A percentile compares a stretch with the other conserved stretches of the same genome.
phyloP scores from a whole-genome alignment of 2,329 filamentous ascomycete genomes.

The Pseudogymnoascus sp. region DNA sequence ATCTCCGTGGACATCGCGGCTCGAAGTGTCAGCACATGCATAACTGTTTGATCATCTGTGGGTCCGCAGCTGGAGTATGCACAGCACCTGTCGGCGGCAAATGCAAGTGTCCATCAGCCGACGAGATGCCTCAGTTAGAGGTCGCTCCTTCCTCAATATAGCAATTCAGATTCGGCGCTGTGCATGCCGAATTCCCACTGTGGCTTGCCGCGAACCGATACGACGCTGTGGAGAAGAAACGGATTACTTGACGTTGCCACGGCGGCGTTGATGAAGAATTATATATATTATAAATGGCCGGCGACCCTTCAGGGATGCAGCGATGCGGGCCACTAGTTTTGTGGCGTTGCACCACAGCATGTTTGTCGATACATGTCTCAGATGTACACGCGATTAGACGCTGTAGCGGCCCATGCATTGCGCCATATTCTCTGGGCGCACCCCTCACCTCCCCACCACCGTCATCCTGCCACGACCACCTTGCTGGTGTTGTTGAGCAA shows the following conservation, averaged over 20 bases:
- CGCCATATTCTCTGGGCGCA: not conserved
- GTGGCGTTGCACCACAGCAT: not conserved
- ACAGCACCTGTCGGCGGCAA: not conserved
- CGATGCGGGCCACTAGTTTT: not conserved
- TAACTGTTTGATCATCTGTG: conserved; percentile 5
- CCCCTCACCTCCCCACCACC: not conserved
- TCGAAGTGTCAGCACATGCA: conserved; percentile 6
- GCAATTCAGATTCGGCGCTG: not conserved
- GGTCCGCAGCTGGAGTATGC: not conserved
- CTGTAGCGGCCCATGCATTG: conserved; percentile 2
- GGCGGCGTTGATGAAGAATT: not conserved
- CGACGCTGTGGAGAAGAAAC: not conserved
- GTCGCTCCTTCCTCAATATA: not conserved
- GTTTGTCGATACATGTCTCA: not conserved
- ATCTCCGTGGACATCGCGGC: not conserved
- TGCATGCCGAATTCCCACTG: not conserved
- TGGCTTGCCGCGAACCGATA: not conserved
- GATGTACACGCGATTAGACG: conserved; percentile 8
- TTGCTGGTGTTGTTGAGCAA: not conserved
- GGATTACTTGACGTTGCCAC: not conserved
- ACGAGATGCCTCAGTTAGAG: not conserved
- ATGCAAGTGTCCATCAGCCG: not conserved
- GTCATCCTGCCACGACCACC: not conserved
- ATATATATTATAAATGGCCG: conserved; percentile 7
- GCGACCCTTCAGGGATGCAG: not conserved